Conservation (phyloP, 257 asterid species). For the Solanum microdontum region DNA sequence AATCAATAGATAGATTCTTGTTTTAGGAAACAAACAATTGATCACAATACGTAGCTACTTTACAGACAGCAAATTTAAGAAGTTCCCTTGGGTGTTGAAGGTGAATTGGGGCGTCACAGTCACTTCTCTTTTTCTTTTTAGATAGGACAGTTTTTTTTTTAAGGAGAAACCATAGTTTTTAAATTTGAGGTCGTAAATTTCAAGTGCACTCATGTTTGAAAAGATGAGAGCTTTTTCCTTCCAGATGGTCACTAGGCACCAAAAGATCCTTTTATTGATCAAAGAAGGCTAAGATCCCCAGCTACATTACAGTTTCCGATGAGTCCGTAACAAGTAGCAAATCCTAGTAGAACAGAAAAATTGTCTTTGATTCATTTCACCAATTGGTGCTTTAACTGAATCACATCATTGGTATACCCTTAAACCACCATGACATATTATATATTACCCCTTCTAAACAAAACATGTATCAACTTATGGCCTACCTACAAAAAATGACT, state of each 20-base stretch:
- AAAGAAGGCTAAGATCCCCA: background rate
- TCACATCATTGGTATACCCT: background rate
- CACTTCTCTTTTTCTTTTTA: background rate
- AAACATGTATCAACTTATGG: background rate
- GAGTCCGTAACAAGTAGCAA: background rate
- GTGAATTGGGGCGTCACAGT: background rate
- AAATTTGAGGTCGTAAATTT: background rate
- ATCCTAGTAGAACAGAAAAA: background rate
- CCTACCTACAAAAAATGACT: background rate
- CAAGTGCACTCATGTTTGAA: background rate
- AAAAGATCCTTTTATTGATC: background rate
- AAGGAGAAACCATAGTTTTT: background rate
- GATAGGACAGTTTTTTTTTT: background rate
- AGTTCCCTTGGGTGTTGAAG: background rate
- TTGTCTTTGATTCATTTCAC: background rate
- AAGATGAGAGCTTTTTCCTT: background rate
- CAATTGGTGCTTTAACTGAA: background rate
- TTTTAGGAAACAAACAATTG: background rate
- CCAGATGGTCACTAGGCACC: background rate
- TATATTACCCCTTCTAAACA: background rate
- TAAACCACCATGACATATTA: background rate
- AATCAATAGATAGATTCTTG: background rate
- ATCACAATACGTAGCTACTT: background rate
- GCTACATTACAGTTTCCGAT: background rate
- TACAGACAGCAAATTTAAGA: background rate